Evolutionary conservation across 352 stramenopile species (phyloP).

Genomic region (Pythium insidiosum): DNA sequence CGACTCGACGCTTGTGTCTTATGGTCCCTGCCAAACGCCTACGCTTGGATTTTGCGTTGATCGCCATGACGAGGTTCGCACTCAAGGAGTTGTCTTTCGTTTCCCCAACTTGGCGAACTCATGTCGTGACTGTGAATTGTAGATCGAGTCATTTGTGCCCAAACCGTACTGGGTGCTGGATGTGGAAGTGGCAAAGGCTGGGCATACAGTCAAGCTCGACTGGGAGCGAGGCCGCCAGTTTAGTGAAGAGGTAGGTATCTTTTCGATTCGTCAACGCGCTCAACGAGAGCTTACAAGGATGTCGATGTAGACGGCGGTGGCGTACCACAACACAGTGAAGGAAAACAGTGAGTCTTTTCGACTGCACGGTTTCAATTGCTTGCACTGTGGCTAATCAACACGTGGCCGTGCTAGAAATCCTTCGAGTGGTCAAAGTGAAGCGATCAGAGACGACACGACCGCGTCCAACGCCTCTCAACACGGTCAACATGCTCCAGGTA

Average conservation of each 20-base stretch:
- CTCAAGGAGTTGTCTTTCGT: too few relatives aligned
- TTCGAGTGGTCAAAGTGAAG: slow-evolving; percentile 17
- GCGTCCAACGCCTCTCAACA: slow-evolving; percentile 61
- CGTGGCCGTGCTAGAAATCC: too few relatives aligned
- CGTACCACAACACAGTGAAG: slow-evolving; percentile 29
- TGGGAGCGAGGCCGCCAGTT: slow-evolving; percentile 30
- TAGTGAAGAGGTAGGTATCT: slow-evolving; percentile 23
- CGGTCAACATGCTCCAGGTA: slow-evolving; percentile 43
- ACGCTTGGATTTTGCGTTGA: slow-evolving; percentile 87
- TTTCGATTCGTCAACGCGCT: neutral
- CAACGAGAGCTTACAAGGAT: too few relatives aligned
- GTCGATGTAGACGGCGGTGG: slow-evolving; percentile 5
- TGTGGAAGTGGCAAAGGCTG: slow-evolving; percentile 29
- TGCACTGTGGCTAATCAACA: too few relatives aligned
- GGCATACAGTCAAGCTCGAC: slow-evolving; percentile 19
- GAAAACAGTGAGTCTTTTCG: slow-evolving; percentile 27
- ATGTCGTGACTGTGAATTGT: too few relatives aligned
- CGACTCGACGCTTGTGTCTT: slow-evolving; percentile 72
- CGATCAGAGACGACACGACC: slow-evolving; percentile 15
- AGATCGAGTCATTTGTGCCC: slow-evolving; percentile 85
- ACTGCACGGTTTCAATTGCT: too few relatives aligned
- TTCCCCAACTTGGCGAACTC: too few relatives aligned
- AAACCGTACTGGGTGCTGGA: slow-evolving; percentile 46
- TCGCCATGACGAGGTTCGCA: slow-evolving; percentile 54
- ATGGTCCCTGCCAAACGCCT: slow-evolving; percentile 86